phyloP scores from a whole-genome alignment of 1,139 yeast species.

The Saccharomyces hybrid region DNA sequence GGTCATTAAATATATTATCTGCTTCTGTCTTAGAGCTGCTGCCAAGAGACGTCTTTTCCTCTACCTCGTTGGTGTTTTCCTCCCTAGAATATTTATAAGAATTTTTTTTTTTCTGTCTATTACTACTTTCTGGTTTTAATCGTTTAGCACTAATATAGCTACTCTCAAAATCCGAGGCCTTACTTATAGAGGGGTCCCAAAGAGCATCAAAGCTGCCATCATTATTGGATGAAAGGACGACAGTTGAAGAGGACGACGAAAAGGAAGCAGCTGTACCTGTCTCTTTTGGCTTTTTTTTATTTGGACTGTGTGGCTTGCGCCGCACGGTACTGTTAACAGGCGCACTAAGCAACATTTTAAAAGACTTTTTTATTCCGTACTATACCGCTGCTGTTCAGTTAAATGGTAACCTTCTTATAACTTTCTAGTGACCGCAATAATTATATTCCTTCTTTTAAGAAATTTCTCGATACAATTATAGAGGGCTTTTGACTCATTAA shows the following conservation, averaged over 20 bases:
- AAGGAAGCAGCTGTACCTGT: background rate
- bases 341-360: background rate
- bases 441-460: background rate
- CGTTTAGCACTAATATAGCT: background rate
- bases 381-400: background rate
- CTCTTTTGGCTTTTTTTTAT: background rate
- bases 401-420: background rate
- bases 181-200: background rate
- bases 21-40: background rate
- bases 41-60: background rate
- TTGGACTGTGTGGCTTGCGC: background rate
- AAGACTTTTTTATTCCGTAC: background rate
- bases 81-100: background rate
- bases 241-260: background rate
- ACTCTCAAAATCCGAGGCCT: background rate
- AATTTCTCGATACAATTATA: background rate
- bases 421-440: background rate
- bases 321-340: background rate
- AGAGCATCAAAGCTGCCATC: background rate
- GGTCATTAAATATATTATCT: background rate
- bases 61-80: background rate
- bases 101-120: background rate
- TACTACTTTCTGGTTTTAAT: background rate
- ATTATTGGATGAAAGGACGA: background rate
- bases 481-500: background rate